A percentile compares a stretch with the other conserved stretches of the same genome.
Evolutionary conservation across 176 grass and related monocot genomes (phyloP).

Genomic region (Secale cereale): DNA sequence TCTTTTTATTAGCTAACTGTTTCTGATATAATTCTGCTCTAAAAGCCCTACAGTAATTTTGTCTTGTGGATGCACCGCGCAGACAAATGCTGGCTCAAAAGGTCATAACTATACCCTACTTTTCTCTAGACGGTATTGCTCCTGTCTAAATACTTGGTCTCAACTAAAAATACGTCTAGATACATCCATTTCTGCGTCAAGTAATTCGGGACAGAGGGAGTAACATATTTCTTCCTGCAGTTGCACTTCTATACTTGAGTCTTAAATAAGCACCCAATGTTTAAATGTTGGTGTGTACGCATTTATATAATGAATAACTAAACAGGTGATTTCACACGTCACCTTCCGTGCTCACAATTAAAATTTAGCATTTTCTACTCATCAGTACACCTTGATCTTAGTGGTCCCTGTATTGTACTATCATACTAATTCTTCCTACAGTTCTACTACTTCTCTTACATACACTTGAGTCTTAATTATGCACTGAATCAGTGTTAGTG

Average conservation of each 20-base stretch:
- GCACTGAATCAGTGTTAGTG: not conserved
- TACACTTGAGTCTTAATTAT: not conserved
- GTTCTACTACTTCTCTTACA: not conserved
- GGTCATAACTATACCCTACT: conserved; percentile 70
- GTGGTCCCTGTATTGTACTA: not conserved
- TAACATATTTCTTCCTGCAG: not conserved
- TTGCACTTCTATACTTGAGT: not conserved
- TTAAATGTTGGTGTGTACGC: too few relatives aligned
- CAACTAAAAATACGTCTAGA: too few relatives aligned
- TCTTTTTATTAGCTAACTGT: not conserved
- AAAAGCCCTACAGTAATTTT: not conserved
- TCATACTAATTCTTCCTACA: not conserved
- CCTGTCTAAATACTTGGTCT: not conserved
- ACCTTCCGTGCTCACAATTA: too few relatives aligned
- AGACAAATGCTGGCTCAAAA: conserved; percentile 74
- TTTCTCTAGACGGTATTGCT: not conserved
- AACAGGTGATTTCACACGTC: too few relatives aligned
- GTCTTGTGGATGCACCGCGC: conserved; percentile 12
- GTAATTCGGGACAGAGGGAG: too few relatives aligned
- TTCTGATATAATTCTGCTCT: not conserved
- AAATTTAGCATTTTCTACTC: too few relatives aligned
- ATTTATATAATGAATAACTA: too few relatives aligned
- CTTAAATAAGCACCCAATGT: not conserved
- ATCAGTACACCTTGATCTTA: too few relatives aligned
- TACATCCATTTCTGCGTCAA: too few relatives aligned